Evolutionary conservation across 225 moss, liverwort and hornwort species (phyloP).

Genomic region (Takakia lepidozioides): DNA sequence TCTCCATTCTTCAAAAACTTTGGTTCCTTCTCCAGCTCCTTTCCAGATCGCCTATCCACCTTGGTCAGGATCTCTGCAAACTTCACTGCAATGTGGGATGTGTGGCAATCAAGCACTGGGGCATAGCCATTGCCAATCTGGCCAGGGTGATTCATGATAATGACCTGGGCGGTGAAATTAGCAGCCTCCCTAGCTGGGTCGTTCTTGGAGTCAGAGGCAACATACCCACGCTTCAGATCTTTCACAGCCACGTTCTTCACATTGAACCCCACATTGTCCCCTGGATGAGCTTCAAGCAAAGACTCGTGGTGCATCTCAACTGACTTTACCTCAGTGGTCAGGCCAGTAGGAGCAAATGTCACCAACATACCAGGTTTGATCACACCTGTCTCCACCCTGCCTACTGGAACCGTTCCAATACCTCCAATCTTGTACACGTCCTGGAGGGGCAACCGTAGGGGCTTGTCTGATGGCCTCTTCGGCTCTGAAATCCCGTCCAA

Average conservation of each 20-base stretch:
- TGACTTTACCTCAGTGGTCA: conserved; percentile 55
- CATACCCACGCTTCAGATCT: conserved; percentile 48
- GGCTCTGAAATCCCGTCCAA: conserved; percentile 45
- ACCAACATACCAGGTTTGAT: conserved; percentile 48
- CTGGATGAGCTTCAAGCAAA: conserved; percentile 40
- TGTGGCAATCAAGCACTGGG: conserved; percentile 49
- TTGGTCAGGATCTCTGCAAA: conserved; percentile 41
- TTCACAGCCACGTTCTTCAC: conserved; percentile 41
- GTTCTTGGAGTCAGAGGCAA: conserved; percentile 52
- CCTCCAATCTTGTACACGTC: conserved; percentile 69
- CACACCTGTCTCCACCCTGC: conserved; percentile 30
- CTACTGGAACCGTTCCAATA: conserved; percentile 42
- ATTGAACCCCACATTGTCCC: conserved; percentile 41
- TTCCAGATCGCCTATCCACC: conserved; percentile 49
- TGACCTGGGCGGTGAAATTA: conserved; percentile 49
- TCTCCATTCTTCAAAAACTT: conserved; percentile 65
- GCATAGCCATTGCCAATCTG: conserved; percentile 55
- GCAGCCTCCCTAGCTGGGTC: conserved; percentile 51
- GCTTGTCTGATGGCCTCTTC: conserved; percentile 59
- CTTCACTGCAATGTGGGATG: conserved; percentile 52
- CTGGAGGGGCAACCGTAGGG: conserved; percentile 41
- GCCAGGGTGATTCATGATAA: conserved; percentile 57
- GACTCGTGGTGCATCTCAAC: conserved; percentile 69
- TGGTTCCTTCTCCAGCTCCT: conserved; percentile 59
- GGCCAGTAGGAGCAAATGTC: conserved; percentile 33